These are phyloP conservation scores for Cucurbita argyrosperma DNA, from an alignment of 306 rosid species.

Conservation along the genomic window DNA sequence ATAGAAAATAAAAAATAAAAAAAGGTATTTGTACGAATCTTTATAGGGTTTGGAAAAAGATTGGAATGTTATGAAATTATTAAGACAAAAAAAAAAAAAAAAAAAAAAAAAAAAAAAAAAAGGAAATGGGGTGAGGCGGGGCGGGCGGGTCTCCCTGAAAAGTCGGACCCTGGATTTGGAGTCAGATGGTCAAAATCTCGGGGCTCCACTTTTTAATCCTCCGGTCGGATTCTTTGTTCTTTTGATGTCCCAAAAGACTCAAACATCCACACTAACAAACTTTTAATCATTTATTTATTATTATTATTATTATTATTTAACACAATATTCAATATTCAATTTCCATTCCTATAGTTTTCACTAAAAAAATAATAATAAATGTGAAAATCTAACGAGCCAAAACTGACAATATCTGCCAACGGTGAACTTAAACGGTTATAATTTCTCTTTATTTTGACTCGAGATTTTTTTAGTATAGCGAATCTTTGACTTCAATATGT, in stretches of 20 bases:
- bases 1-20: neutral
- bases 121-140: neutral
- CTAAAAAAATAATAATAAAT: too few relatives aligned
- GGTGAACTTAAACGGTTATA: too few relatives aligned
- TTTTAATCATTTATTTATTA: too few relatives aligned
- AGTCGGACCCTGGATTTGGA: slow-evolving; percentile 4
- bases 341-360: too few relatives aligned
- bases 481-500: too few relatives aligned
- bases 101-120: neutral
- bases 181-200: neutral
- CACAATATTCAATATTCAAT: too few relatives aligned
- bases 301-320: too few relatives aligned
- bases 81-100: neutral
- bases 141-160: neutral
- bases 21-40: neutral
- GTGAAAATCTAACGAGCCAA: too few relatives aligned
- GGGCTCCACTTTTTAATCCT: neutral
- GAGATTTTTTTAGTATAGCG: too few relatives aligned
- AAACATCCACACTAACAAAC: too few relatives aligned
- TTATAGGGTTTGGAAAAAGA: neutral
- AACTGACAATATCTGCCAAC: too few relatives aligned
- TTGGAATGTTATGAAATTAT: neutral
- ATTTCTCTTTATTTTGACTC: too few relatives aligned
- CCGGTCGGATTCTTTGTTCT: neutral
- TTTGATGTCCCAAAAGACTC: neutral